phyloP scores from a whole-genome alignment of 441 rosid genomes.

The Populus hybrid region DNA sequence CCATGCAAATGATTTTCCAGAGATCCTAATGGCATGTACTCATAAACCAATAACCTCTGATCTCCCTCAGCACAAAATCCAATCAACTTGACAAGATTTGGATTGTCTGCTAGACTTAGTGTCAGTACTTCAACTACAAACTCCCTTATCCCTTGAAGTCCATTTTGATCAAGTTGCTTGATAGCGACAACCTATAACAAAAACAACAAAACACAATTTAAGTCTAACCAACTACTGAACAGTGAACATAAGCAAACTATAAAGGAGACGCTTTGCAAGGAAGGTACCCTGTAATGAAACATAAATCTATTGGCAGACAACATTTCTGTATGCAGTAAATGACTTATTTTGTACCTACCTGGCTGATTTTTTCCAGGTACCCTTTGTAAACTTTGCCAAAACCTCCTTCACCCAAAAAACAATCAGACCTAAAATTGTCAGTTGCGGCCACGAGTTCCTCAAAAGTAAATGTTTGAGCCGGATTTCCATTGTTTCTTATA shows the following conservation, averaged over 20 bases:
- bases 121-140: constrained; percentile 80
- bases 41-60: constrained; percentile 70
- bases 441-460: constrained; percentile 51
- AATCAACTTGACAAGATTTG: constrained; percentile 81
- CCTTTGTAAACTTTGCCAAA: constrained; percentile 83
- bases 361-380: constrained; percentile 38
- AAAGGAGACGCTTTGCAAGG: background rate
- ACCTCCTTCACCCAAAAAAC: constrained; percentile 79
- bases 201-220: background rate
- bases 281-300: background rate
- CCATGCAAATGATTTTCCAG: constrained; percentile 92
- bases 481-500: background rate
- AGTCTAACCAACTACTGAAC: background rate
- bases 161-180: constrained; percentile 83
- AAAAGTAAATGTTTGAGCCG: constrained; percentile 43
- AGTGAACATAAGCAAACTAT: background rate
- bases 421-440: constrained; percentile 38
- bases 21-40: constrained; percentile 43
- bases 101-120: constrained; percentile 71
- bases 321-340: background rate
- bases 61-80: constrained; percentile 91
- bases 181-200: constrained; percentile 73
- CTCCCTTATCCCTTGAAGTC: constrained; percentile 89
- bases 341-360: constrained; percentile 36
- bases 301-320: background rate